A percentile compares a stretch with the other conserved stretches of the same genome.
Evolutionary conservation across 1,139 yeast species (phyloP).

Genomic region (Groenewaldozyma auringiensis): DNA sequence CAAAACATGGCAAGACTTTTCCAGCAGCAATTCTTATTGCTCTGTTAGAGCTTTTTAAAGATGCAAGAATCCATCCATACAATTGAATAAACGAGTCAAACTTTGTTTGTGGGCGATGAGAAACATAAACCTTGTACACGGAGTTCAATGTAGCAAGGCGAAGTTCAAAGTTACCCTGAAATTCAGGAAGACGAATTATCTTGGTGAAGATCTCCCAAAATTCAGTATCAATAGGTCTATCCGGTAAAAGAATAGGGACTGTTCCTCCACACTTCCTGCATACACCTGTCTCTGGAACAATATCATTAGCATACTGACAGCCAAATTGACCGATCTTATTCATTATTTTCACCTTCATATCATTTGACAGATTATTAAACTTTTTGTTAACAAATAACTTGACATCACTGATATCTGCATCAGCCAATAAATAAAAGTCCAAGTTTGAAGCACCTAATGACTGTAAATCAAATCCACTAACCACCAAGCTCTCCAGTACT

Average conservation of each 20-base stretch:
- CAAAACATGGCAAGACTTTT: conserved; percentile 20
- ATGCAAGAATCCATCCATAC: conserved; percentile 25
- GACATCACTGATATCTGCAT: neutral
- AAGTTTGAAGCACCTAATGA: neutral
- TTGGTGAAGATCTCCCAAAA: conserved; percentile 10
- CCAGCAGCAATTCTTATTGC: conserved; percentile 23
- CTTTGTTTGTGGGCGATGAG: conserved; percentile 16
- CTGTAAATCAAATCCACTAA: neutral
- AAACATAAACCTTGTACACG: conserved; percentile 15
- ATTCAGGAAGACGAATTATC: conserved; percentile 13
- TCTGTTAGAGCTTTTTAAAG: conserved; percentile 23
- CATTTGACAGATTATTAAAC: neutral
- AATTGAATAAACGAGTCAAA: conserved; percentile 16
- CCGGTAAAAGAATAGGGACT: conserved; percentile 2
- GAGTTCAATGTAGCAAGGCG: conserved; percentile 16
- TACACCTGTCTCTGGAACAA: neutral
- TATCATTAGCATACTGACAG: conserved; percentile 6
- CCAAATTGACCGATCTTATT: conserved; percentile 8
- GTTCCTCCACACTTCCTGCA: conserved; percentile 5
- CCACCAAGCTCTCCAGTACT: neutral
- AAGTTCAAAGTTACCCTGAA: conserved; percentile 14
- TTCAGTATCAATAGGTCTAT: conserved; percentile 5
- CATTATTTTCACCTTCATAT: conserved; percentile 3
- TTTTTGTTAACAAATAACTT: neutral
- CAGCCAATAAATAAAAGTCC: neutral